Evolutionary conservation across 2,329 filamentous ascomycete species (phyloP), one percentile per base, ranked within the genome.

Genomic region (Claviceps sorghi): DNA sequence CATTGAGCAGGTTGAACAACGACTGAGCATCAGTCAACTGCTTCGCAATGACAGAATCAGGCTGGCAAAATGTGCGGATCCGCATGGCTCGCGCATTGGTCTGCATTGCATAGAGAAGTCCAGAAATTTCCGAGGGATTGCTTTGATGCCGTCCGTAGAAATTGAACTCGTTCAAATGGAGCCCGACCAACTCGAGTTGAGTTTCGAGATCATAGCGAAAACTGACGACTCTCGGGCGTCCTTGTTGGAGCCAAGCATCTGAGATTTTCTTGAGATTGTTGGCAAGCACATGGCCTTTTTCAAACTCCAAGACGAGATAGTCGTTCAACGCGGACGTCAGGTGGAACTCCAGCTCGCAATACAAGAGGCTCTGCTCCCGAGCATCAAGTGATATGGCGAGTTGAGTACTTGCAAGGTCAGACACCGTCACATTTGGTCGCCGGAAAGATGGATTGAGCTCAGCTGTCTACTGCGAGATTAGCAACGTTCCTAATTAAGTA

Each of bases 141-240:
- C 67, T 66, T 52, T 75, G 70, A 10, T 68, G 64, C 2, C 68
- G 68, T 34, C 76, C 75, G 58, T 76, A 74, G 63, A 81, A 81
- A 36, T 70, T 71, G 58, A 82, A 81, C 22, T 74, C 70, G 10
- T 72, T 62, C 30, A 71, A 60, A 56, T 81, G 78, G 9, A 74
- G 60, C 17, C 62, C 59, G 22, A 80, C 62, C 11, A 82, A 69
- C 11, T 78, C 75, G n/a, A 81, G 60, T 63, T 81, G 78, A 1
- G 77, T 80, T 64, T 80, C 77, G 2, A 80, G 62, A 54, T 82
- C 77, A 61, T 78, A 81, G 19, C 76, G 74, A 61, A 80, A 81
- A 13, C 75, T 74, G 22, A 77, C 63, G 9, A 81, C 77, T 52
- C 69, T 72, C 6, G 77, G 76, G 0, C 75, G 75, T 41, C 77